Evolutionary conservation across 108 stramenopile species (phyloP).

Genomic region (Skeletonema potamos): DNA sequence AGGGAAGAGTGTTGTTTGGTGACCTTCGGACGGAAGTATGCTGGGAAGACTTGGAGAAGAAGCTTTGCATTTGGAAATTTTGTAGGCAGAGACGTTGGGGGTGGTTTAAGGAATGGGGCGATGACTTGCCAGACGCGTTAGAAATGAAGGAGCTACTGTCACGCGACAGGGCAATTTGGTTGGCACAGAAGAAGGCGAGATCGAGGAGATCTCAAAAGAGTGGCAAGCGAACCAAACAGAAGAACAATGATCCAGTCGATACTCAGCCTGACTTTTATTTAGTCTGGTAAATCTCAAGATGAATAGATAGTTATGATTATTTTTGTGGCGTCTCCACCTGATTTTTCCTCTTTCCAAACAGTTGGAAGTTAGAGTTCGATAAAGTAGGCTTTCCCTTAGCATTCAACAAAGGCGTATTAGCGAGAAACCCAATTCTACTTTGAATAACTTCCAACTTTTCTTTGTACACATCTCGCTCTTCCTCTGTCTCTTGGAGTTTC

Average conservation of each 20-base stretch:
- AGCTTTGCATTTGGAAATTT: background rate
- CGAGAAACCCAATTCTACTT: background rate
- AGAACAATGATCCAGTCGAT: no score
- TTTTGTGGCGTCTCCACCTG: background rate
- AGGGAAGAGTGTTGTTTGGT: background rate
- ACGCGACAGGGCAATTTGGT: no score
- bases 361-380: no score
- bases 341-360: background rate
- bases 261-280: no score
- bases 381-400: background rate
- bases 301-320: background rate
- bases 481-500: conserved; percentile 8
- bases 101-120: no score
- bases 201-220: no score
- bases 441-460: background rate
- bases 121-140: no score
- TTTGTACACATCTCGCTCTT: conserved; percentile 6
- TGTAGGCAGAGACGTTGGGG: no score
- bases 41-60: background rate
- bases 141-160: no score
- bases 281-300: no score
- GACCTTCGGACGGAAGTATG: background rate
- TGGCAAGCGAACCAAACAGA: no score
- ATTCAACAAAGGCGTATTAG: background rate
- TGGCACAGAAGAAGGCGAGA: no score